Conservation (phyloP, 495 filamentous ascomycete genomes). For the Penicillium silybi region DNA sequence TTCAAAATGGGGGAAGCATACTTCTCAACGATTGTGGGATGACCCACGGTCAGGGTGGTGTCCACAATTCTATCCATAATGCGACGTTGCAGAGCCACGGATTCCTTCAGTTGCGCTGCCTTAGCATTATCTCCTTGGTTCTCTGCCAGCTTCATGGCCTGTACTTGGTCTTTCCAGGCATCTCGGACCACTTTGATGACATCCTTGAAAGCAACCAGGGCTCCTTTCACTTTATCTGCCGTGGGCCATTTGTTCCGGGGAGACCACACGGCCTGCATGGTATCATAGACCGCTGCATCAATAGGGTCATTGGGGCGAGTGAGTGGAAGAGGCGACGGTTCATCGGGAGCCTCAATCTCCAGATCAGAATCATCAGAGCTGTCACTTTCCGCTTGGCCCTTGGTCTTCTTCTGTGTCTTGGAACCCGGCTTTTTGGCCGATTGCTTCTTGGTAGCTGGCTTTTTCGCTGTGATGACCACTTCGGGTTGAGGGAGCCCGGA, state of each 20-base stretch:
- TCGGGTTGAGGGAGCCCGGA: slow-evolving; percentile 2
- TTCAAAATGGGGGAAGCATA: slow-evolving; percentile 35
- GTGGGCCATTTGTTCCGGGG: slow-evolving; percentile 45
- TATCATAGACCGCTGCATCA: slow-evolving; percentile 58
- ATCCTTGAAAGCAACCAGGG: slow-evolving; percentile 56
- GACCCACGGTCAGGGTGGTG: slow-evolving; percentile 56
- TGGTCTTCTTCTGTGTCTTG: slow-evolving; percentile 24
- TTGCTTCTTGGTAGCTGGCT: slow-evolving; percentile 12
- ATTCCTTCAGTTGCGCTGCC: slow-evolving; percentile 34
- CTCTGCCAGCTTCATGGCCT: slow-evolving; percentile 54
- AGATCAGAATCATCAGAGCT: slow-evolving; percentile 46
- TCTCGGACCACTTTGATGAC: slow-evolving; percentile 60
- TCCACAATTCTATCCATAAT: slow-evolving; percentile 57
- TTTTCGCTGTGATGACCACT: slow-evolving; percentile 7
- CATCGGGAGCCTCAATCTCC: slow-evolving; percentile 43
- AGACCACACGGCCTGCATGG: slow-evolving; percentile 62
- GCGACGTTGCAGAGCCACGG: slow-evolving; percentile 55
- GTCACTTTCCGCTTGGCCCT: slow-evolving; percentile 44
- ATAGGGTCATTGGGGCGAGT: slow-evolving; percentile 47
- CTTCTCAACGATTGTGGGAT: slow-evolving; percentile 62
- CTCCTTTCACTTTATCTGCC: slow-evolving; percentile 46
- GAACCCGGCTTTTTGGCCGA: slow-evolving; percentile 23
- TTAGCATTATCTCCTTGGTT: slow-evolving; percentile 45
- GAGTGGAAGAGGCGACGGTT: slow-evolving; percentile 52
- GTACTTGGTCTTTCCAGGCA: slow-evolving; percentile 56